Percentiles rank a stretch among this genome's conserved stretches.
Conservation (phyloP, 1,284 basidiomycete genomes). For the Pisolithus thermaeus region DNA sequence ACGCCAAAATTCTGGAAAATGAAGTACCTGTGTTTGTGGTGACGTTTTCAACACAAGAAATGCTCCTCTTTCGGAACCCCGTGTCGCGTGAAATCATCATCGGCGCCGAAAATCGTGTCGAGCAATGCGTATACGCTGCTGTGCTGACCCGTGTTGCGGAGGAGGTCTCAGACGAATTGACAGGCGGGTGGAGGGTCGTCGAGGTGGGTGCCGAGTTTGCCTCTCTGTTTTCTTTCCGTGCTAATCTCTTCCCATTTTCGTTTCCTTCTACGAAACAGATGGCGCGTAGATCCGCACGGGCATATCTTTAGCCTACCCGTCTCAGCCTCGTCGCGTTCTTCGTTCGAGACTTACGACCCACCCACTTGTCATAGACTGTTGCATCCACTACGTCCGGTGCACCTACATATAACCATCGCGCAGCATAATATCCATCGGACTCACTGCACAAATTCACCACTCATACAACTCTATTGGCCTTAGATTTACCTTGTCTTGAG, state of each 20-base stretch:
- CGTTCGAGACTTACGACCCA: not conserved
- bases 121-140: conserved; percentile 90
- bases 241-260: not conserved
- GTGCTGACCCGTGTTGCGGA: conserved; percentile 86
- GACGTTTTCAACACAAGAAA: conserved; percentile 91
- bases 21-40: conserved; percentile 90
- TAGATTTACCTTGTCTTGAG: too few relatives aligned
- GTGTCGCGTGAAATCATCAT: conserved; percentile 83
- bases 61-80: conserved; percentile 87
- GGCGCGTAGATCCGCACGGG: conserved; percentile 34
- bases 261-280: conserved; percentile 19
- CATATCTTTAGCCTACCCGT: conserved; percentile 26
- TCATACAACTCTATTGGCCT: not conserved
- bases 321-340: not conserved
- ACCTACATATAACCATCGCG: not conserved
- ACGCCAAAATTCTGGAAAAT: conserved; percentile 87
- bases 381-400: not conserved
- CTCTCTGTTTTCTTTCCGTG: not conserved
- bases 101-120: conserved; percentile 85
- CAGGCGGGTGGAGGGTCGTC: conserved; percentile 97
- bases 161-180: conserved; percentile 86
- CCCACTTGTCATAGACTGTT: not conserved
- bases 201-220: conserved; percentile 51
- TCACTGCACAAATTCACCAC: not conserved
- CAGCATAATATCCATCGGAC: not conserved